phyloP scores from a whole-genome alignment of 345 rosid genomes.

The Eucalyptus coolabah region DNA sequence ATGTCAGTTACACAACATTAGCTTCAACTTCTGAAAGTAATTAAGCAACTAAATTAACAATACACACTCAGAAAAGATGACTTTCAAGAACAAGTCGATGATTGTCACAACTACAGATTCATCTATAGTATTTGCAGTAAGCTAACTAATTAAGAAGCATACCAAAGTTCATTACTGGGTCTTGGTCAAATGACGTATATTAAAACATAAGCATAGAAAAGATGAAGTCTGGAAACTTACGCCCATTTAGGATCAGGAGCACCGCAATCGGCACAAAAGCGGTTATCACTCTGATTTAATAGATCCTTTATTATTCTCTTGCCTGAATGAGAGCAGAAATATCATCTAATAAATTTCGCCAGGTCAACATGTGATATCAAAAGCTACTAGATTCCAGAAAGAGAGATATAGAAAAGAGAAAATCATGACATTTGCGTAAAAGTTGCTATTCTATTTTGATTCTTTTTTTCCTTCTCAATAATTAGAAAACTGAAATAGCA shows the following conservation, averaged over 20 bases:
- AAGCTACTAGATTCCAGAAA: neutral
- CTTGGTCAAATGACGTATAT: neutral
- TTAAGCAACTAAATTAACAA: neutral
- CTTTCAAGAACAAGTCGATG: neutral
- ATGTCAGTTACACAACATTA: neutral
- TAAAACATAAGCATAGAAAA: neutral
- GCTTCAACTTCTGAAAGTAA: neutral
- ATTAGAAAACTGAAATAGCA: neutral
- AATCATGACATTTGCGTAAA: neutral
- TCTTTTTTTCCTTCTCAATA: neutral
- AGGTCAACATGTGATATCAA: neutral
- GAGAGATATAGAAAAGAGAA: neutral
- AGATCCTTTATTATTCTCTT: conserved; percentile 69
- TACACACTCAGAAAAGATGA: neutral
- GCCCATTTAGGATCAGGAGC: conserved; percentile 99
- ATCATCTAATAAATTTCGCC: neutral
- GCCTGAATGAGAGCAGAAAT: conserved; percentile 21
- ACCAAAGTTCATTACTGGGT: neutral
- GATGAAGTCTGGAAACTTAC: conserved; percentile 32
- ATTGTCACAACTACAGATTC: neutral
- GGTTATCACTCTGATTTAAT: conserved; percentile 69
- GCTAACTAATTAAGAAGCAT: neutral
- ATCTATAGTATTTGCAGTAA: neutral
- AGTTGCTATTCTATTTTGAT: neutral
- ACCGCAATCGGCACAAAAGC: conserved; percentile 85